phyloP scores from a whole-genome alignment of 164 flowering plant species.

The Dillenia turbinata region DNA sequence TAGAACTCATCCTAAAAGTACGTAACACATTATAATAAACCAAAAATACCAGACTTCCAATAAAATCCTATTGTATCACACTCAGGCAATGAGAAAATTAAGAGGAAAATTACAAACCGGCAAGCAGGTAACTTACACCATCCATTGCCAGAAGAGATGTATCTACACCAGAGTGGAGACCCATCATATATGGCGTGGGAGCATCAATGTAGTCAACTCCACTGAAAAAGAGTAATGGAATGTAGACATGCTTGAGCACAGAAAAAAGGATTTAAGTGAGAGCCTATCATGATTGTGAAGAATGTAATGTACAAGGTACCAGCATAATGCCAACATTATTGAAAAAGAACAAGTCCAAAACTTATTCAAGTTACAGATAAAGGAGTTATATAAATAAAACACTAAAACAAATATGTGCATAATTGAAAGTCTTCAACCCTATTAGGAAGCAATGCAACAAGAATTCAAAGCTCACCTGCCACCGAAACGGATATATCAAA shows the following conservation, averaged over 20 bases:
- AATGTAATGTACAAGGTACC: constrained; percentile 8
- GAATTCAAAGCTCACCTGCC: constrained; percentile 69
- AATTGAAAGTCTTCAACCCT: not conserved
- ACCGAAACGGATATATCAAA: constrained; percentile 90
- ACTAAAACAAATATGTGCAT: not conserved
- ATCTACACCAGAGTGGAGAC: constrained; percentile 97
- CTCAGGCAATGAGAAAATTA: too few species aligned
- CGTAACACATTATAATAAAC: too few species aligned
- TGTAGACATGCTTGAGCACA: constrained; percentile 98
- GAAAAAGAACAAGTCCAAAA: not conserved
- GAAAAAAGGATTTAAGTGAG: constrained; percentile 31
- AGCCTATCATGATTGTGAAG: constrained; percentile 9
- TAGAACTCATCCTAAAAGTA: too few species aligned
- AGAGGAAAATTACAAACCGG: too few species aligned
- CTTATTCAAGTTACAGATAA: not conserved
- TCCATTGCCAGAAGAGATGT: constrained; percentile 83
- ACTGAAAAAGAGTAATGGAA: constrained; percentile 99
- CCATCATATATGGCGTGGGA: constrained; percentile 99
- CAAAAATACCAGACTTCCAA: too few species aligned
- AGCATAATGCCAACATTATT: constrained; percentile 5
- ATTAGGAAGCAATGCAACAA: not conserved
- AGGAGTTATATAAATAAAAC: not conserved
- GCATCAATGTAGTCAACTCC: constrained; percentile 99
- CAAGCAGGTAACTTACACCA: constrained; percentile 71
- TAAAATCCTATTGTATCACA: too few species aligned